These are phyloP conservation scores for Ambrosia artemisiifolia DNA, from an alignment of 129 eudicot species.

Conservation along the genomic window DNA sequence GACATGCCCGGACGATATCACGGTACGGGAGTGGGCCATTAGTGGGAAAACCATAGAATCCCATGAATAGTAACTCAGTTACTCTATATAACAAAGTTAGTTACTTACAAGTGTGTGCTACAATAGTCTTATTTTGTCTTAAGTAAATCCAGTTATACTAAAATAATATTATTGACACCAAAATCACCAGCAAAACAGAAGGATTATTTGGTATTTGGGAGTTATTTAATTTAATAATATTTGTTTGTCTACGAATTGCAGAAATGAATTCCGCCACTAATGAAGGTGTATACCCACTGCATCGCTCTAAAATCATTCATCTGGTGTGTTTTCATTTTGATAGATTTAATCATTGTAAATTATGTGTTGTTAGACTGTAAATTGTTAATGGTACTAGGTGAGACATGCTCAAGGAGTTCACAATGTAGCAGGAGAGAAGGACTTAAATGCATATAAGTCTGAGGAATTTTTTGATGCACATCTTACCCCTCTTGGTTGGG, in stretches of 20 bases:
- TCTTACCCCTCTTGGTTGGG: conserved; percentile 95
- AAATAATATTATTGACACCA: no score
- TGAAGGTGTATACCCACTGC: conserved; percentile 65
- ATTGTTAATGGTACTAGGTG: conserved; percentile 46
- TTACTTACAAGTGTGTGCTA: no score
- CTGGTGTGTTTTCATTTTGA: conserved; percentile 41
- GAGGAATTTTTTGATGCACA: conserved; percentile 76
- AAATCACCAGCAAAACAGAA: neutral
- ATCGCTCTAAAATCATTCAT: conserved; percentile 76
- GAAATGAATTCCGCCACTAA: conserved; percentile 52
- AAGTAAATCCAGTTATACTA: no score
- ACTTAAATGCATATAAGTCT: conserved; percentile 59
- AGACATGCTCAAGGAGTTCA: conserved; percentile 98
- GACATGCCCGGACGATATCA: no score
- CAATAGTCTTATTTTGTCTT: no score
- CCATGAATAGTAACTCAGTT: no score
- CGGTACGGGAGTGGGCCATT: no score
- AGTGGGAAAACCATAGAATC: no score
- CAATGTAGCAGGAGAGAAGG: conserved; percentile 88
- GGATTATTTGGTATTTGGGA: neutral
- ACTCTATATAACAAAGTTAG: no score
- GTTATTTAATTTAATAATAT: neutral
- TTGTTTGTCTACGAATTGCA: conserved; percentile 17
- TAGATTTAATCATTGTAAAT: no score
- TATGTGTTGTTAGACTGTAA: no score